These are phyloP conservation scores for Paramecium sonneborni DNA, from an alignment of 73 alveolate species.

Conservation along the genomic window DNA sequence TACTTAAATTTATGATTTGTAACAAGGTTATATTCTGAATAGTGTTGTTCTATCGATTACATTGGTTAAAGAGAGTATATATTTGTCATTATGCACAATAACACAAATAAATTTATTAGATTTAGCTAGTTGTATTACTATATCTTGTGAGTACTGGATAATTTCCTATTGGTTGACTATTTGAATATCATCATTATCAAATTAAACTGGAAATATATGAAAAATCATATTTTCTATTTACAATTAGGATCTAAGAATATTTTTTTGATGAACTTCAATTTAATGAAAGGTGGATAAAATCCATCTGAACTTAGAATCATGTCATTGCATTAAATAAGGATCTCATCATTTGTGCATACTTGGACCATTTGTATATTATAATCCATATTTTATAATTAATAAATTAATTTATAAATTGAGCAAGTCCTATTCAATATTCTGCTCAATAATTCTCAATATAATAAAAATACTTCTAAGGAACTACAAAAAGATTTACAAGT, in stretches of 20 bases:
- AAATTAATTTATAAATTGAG: background rate
- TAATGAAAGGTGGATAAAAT: background rate
- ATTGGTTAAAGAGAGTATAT: background rate
- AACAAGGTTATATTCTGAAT: conserved; percentile 45
- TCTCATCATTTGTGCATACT: background rate
- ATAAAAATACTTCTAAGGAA: background rate
- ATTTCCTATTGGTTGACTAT: background rate
- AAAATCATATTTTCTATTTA: conserved; percentile 5
- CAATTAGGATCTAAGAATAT: background rate
- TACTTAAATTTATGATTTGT: conserved; percentile 30
- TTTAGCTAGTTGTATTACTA: background rate
- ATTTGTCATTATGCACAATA: background rate
- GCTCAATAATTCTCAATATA: background rate
- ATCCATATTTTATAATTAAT: background rate
- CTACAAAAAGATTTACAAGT: background rate
- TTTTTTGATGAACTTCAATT: background rate
- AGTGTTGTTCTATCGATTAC: background rate
- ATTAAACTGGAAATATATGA: background rate
- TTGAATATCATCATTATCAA: background rate
- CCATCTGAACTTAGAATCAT: background rate
- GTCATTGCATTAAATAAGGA: background rate
- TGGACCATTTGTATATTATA: background rate
- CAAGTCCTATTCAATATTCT: background rate
- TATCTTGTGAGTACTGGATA: conserved; percentile 4
- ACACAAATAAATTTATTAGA: conserved; percentile 10